Conservation (phyloP, 208 protist species). For the Leishmania tropica region DNA sequence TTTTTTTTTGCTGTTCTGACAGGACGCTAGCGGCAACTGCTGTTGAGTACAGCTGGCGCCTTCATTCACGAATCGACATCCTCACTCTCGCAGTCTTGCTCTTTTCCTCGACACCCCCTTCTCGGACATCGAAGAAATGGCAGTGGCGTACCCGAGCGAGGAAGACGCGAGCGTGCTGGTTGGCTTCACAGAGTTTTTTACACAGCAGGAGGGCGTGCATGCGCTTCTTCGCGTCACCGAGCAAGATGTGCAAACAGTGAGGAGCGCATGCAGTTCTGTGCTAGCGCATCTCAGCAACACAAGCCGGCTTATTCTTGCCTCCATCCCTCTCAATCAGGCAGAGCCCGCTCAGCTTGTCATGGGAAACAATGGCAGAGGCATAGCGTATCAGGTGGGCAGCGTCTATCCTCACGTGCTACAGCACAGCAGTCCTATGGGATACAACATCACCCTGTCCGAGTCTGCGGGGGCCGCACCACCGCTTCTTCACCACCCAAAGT, state of each 20-base stretch:
- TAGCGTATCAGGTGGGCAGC: conserved; percentile 23
- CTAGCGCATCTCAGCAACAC: conserved; percentile 21
- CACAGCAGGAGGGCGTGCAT: conserved; percentile 17
- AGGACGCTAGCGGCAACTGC: neutral
- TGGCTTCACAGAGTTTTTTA: conserved; percentile 29
- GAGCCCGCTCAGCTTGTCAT: conserved; percentile 6
- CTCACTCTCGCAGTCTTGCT: conserved; percentile 2
- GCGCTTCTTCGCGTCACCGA: conserved; percentile 13
- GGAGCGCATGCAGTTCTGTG: conserved; percentile 29
- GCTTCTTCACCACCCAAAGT: conserved; percentile 34
- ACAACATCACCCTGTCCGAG: conserved; percentile 24
- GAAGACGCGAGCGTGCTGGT: conserved; percentile 27
- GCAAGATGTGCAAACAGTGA: conserved; percentile 26
- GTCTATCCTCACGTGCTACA: conserved; percentile 29
- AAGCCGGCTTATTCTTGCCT: conserved; percentile 34
- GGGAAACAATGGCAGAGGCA: conserved; percentile 4
- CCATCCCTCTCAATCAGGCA: conserved; percentile 17
- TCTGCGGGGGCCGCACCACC: conserved; percentile 22
- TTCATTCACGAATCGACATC: neutral
- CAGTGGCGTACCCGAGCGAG: conserved; percentile 33
- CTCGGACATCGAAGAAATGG: conserved; percentile 12
- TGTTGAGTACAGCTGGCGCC: neutral
- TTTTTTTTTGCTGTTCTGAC: neutral
- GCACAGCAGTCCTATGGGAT: conserved; percentile 11
- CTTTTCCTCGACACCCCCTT: neutral